These are phyloP conservation scores for Gryganskiella cystojenkinii DNA, from an alignment of 192 early-diverging fungal species.

Conservation along the genomic window DNA sequence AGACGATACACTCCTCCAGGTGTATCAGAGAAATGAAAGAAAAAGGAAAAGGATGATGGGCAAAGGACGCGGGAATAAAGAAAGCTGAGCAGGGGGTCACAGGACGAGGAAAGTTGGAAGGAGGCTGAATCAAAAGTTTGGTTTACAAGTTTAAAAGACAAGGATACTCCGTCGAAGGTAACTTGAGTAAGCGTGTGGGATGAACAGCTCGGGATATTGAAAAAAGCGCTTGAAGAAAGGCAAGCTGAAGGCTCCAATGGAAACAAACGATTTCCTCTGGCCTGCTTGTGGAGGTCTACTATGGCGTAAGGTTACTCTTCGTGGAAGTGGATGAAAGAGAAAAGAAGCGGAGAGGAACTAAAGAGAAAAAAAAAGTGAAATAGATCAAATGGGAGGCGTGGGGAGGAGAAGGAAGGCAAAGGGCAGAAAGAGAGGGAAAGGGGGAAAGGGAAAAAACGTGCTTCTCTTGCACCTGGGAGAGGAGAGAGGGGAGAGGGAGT, in stretches of 20 bases:
- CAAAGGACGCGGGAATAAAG: not conserved
- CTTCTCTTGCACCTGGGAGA: not conserved
- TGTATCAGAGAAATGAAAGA: not conserved
- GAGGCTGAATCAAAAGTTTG: too few species aligned
- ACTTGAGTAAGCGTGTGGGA: too few species aligned
- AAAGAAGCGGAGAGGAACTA: not conserved
- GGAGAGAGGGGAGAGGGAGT: not conserved
- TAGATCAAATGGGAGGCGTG: not conserved
- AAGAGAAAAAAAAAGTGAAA: not conserved
- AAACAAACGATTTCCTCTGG: too few species aligned
- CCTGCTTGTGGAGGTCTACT: too few species aligned
- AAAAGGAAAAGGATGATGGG: not conserved
- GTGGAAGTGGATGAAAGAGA: too few species aligned
- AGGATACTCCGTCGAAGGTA: too few species aligned
- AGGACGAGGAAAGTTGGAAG: not conserved
- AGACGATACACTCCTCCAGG: conserved; percentile 4
- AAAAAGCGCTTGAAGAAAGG: too few species aligned
- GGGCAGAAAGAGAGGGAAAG: not conserved
- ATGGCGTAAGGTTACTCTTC: too few species aligned
- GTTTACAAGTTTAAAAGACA: too few species aligned
- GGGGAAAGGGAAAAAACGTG: not conserved
- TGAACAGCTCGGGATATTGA: too few species aligned
- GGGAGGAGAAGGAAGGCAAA: not conserved
- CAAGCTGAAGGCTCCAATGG: too few species aligned
- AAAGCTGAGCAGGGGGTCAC: too few species aligned